phyloP scores from a whole-genome alignment of 2,329 filamentous ascomycete genomes.

The Trichoderma aggressivum region DNA sequence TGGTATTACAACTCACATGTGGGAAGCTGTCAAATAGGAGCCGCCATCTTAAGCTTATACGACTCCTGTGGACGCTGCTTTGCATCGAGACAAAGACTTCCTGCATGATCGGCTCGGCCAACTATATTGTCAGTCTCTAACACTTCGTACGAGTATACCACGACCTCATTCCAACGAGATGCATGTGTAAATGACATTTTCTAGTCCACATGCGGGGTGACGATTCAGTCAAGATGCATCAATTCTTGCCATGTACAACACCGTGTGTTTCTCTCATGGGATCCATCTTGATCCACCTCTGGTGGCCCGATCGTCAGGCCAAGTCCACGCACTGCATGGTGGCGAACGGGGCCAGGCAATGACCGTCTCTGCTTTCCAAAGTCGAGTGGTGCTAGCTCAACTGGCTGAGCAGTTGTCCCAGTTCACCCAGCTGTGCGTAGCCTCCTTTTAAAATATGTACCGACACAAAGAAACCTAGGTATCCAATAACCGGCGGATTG shows the following conservation, averaged over 20 bases:
- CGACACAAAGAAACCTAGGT: neutral
- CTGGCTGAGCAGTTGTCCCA: neutral
- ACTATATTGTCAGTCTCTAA: neutral
- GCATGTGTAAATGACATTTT: neutral
- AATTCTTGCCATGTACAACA: neutral
- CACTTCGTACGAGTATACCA: neutral
- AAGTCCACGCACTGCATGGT: neutral
- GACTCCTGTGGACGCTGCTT: neutral
- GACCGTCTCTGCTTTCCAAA: neutral
- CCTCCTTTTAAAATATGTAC: neutral
- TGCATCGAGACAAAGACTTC: neutral
- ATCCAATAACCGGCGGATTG: neutral
- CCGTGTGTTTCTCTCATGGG: neutral
- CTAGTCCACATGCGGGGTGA: neutral
- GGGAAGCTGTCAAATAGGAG: neutral
- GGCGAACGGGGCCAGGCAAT: slow-evolving; percentile 4
- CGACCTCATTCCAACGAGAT: neutral
- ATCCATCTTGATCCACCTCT: neutral
- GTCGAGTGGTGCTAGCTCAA: neutral
- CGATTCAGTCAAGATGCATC: neutral
- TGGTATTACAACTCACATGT: neutral
- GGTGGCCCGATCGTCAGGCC: neutral
- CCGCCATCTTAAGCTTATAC: neutral
- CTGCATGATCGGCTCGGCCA: neutral
- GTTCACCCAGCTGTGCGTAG: neutral